Evolutionary conservation across 768 basidiomycete species (phyloP).

Genomic region (Tulasnella sp.): DNA sequence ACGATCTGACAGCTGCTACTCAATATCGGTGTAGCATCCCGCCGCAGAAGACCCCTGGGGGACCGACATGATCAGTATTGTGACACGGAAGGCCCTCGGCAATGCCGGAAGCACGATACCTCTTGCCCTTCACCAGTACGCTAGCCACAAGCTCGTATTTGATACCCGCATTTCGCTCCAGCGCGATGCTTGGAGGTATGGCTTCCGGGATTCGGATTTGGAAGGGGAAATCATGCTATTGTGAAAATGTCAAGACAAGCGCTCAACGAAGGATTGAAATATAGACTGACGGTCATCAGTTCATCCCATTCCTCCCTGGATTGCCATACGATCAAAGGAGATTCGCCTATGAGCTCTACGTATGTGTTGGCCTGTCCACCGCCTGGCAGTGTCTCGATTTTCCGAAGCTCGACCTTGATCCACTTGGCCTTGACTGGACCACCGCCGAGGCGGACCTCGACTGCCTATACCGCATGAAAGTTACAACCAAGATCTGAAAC

Average conservation of each 20-base stretch:
- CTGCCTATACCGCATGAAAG: slow-evolving; percentile 38
- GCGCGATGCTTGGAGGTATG: slow-evolving; percentile 72
- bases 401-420: slow-evolving; percentile 83
- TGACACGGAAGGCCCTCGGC: neutral
- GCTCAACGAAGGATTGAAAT: neutral
- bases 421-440: slow-evolving; percentile 82
- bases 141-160: slow-evolving; percentile 84
- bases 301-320: slow-evolving; percentile 61
- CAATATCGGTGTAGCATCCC: slow-evolving; percentile 57
- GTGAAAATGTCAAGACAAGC: neutral
- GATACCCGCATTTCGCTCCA: slow-evolving; percentile 74
- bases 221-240: slow-evolving; percentile 79
- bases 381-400: slow-evolving; percentile 73
- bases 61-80: neutral
- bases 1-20: slow-evolving; percentile 60
- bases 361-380: slow-evolving; percentile 59
- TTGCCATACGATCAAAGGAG: slow-evolving; percentile 75
- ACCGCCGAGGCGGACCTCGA: slow-evolving; percentile 66
- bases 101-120: slow-evolving; percentile 35
- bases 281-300: slow-evolving; percentile 47
- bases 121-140: slow-evolving; percentile 77
- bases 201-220: slow-evolving; percentile 86
- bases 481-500: slow-evolving; percentile 10
- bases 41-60: slow-evolving; percentile 66
- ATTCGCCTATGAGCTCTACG: slow-evolving; percentile 69